Conservation (phyloP, 208 protist genomes). For the Trypanosoma vivax region DNA sequence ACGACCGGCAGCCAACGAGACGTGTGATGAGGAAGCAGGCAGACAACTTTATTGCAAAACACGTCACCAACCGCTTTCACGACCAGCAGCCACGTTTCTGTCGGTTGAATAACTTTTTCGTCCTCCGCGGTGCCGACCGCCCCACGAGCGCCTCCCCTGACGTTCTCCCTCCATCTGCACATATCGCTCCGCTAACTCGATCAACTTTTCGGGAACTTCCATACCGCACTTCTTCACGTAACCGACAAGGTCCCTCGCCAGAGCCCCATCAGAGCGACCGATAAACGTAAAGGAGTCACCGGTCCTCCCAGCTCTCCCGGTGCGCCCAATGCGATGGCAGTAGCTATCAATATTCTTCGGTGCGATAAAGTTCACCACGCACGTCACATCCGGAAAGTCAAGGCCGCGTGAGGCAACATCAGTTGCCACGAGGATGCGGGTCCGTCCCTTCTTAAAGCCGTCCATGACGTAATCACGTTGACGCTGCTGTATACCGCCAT, state of each 20-base stretch:
- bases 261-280: slow-evolving; percentile 33
- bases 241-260: slow-evolving; percentile 57
- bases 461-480: slow-evolving; percentile 84
- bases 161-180: slow-evolving; percentile 11
- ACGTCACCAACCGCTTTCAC: slow-evolving; percentile 16
- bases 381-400: slow-evolving; percentile 92
- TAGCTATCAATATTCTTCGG: slow-evolving; percentile 92
- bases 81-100: not conserved
- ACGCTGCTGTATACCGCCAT: slow-evolving; percentile 92
- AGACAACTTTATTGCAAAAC: too few species aligned
- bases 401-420: slow-evolving; percentile 92
- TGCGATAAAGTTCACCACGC: slow-evolving; percentile 92
- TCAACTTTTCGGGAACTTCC: slow-evolving; percentile 39
- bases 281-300: slow-evolving; percentile 87
- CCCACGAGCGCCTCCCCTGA: slow-evolving; percentile 7
- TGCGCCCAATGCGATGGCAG: slow-evolving; percentile 94
- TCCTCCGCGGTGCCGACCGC: slow-evolving; percentile 3
- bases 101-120: slow-evolving; percentile 1
- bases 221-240: slow-evolving; percentile 69
- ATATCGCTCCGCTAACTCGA: slow-evolving; percentile 33
- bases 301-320: slow-evolving; percentile 82
- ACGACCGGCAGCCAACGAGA: too few species aligned
- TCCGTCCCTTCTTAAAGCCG: slow-evolving; percentile 84
- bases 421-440: slow-evolving; percentile 89
- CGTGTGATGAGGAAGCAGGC: too few species aligned